phyloP scores from a whole-genome alignment of 108 stramenopile genomes.

The Cyclotella baltica region DNA sequence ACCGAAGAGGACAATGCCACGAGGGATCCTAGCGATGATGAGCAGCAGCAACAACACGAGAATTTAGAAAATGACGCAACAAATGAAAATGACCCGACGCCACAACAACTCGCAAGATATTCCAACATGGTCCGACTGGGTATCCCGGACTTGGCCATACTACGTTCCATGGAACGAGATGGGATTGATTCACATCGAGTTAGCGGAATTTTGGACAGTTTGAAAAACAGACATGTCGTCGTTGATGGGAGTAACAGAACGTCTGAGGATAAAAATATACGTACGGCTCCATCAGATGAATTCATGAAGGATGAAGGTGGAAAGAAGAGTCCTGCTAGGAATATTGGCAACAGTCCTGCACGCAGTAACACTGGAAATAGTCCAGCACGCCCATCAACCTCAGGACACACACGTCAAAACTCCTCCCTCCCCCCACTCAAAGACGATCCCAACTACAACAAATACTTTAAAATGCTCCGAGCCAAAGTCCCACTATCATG shows the following conservation, averaged over 20 bases:
- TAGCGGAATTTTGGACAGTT: slow-evolving; percentile 11
- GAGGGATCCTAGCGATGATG: slow-evolving; percentile 6
- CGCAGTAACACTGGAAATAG: no score
- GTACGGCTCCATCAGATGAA: neutral
- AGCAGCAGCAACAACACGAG: neutral
- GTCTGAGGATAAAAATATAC: neutral
- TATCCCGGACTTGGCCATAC: slow-evolving; percentile 44
- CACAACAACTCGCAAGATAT: slow-evolving; percentile 36
- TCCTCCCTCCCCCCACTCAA: slow-evolving; percentile 54
- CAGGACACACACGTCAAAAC: neutral
- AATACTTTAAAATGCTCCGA: slow-evolving; percentile 81
- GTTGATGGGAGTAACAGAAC: neutral
- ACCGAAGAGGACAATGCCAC: neutral
- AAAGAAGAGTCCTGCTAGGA: neutral
- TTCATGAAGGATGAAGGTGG: neutral
- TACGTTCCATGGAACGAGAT: slow-evolving; percentile 54
- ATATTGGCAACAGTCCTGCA: no score
- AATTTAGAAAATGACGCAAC: neutral
- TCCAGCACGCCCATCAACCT: neutral
- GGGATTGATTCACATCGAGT: slow-evolving; percentile 10
- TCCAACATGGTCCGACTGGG: slow-evolving; percentile 51
- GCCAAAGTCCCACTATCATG: slow-evolving; percentile 53
- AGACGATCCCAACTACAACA: slow-evolving; percentile 71
- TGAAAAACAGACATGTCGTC: slow-evolving; percentile 3
- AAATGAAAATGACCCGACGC: slow-evolving; percentile 14